Evolutionary conservation across 2,329 filamentous ascomycete genomes (phyloP).

Genomic region (Aspergillus sp.): DNA sequence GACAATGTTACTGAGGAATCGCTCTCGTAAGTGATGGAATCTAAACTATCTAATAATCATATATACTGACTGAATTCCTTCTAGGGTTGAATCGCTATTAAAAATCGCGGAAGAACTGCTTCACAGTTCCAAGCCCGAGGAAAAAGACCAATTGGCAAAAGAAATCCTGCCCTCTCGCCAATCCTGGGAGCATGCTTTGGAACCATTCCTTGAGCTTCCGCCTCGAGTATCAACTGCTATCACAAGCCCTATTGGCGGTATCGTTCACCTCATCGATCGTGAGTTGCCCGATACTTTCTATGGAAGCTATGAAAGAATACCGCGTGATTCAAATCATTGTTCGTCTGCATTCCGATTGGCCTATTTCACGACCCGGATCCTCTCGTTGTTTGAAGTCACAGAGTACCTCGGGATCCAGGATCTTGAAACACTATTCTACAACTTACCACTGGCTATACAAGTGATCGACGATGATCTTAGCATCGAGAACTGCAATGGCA

Average conservation of each 20-base stretch:
- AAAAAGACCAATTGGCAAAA: conserved; percentile 20
- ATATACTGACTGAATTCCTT: conserved; percentile 3
- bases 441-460: conserved; percentile 51
- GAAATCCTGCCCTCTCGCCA: conserved; percentile 60
- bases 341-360: conserved; percentile 73
- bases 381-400: conserved; percentile 41
- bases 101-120: conserved; percentile 49
- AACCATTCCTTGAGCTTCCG: conserved; percentile 42
- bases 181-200: conserved; percentile 63
- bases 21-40: conserved; percentile 38
- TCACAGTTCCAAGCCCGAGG: conserved; percentile 24
- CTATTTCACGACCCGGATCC: conserved; percentile 60
- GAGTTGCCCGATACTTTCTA: conserved; percentile 20
- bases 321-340: conserved; percentile 63
- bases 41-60: background rate
- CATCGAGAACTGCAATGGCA: conserved; percentile 50
- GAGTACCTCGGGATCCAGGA: conserved; percentile 26
- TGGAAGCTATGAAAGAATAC: conserved; percentile 27
- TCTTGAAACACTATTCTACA: conserved; percentile 41
- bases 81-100: conserved; percentile 54
- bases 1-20: conserved; percentile 39
- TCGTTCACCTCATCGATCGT: conserved; percentile 57
- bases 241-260: conserved; percentile 67
- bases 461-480: conserved; percentile 58
- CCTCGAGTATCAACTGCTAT: conserved; percentile 61